Conservation (phyloP, 495 filamentous ascomycete species). For the Xylaria intraflava region DNA sequence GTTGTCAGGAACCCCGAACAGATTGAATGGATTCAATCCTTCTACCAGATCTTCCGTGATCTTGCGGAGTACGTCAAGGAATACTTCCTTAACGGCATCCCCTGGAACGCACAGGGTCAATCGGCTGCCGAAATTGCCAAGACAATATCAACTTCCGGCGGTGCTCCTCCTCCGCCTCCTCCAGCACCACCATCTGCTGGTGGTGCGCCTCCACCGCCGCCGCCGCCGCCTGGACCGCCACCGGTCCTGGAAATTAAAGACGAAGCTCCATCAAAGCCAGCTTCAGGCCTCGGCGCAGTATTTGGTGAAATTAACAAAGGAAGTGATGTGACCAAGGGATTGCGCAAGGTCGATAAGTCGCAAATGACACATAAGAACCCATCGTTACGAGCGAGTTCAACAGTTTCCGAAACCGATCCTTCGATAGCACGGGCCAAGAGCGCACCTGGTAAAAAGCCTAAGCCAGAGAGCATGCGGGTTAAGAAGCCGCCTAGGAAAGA, state of each 20-base stretch:
- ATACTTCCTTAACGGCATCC: constrained; percentile 69
- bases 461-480: constrained; percentile 86
- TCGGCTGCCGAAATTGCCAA: constrained; percentile 64
- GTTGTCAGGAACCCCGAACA: constrained; percentile 61
- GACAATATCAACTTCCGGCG: constrained; percentile 29
- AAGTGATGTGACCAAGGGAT: constrained; percentile 71
- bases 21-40: constrained; percentile 79
- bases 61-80: constrained; percentile 74
- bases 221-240: constrained; percentile 59
- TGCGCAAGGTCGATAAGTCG: constrained; percentile 88
- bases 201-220: constrained; percentile 60
- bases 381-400: constrained; percentile 65
- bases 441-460: constrained; percentile 82
- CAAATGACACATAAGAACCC: constrained; percentile 99
- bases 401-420: constrained; percentile 55
- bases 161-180: constrained; percentile 26
- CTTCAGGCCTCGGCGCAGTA: constrained; percentile 68
- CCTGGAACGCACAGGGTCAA: constrained; percentile 81
- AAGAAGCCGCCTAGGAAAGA: constrained; percentile 92
- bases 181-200: constrained; percentile 51
- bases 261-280: constrained; percentile 23
- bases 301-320: constrained; percentile 89
- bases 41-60: constrained; percentile 78
- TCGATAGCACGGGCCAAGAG: constrained; percentile 65
- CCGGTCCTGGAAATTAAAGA: constrained; percentile 45